These are phyloP conservation scores for Medicago arabica DNA, from an alignment of 306 rosid genomes.

Conservation along the genomic window DNA sequence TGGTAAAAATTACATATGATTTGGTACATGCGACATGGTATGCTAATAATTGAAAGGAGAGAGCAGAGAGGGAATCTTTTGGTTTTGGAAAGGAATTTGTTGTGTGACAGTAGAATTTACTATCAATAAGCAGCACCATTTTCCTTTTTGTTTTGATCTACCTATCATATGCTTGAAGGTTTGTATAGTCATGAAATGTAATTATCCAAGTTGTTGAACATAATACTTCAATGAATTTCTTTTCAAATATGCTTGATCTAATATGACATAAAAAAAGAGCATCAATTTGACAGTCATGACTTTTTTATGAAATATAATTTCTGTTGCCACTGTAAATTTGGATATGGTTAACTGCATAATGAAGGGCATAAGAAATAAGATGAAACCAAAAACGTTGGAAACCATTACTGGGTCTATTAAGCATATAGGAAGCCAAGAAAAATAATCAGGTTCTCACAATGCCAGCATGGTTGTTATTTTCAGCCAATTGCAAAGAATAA, in stretches of 20 bases:
- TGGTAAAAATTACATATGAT: neutral
- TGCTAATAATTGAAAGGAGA: neutral
- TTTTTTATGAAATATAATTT: constrained; percentile 16
- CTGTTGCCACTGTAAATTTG: constrained; percentile 24
- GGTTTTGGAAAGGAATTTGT: neutral
- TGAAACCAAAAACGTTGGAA: neutral
- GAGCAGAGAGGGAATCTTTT: neutral
- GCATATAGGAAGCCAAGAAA: constrained; percentile 25
- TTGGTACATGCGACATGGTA: neutral
- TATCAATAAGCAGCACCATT: neutral
- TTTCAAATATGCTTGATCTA: constrained; percentile 28
- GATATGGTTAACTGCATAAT: constrained; percentile 12
- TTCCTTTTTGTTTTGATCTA: neutral
- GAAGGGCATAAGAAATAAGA: constrained; percentile 18
- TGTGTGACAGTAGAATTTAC: neutral
- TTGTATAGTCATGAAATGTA: neutral
- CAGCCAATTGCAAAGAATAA: constrained; percentile 26
- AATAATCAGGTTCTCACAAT: constrained; percentile 20
- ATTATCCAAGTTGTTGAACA: constrained; percentile 10
- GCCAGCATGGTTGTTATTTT: constrained; percentile 9
- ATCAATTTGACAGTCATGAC: constrained; percentile 12
- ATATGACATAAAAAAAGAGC: constrained; percentile 1
- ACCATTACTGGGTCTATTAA: neutral
- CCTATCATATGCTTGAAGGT: constrained; percentile 9
- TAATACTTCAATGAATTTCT: constrained; percentile 4